phyloP scores from a whole-genome alignment of 768 basidiomycete species.

The Chlorophyllum brunneum region DNA sequence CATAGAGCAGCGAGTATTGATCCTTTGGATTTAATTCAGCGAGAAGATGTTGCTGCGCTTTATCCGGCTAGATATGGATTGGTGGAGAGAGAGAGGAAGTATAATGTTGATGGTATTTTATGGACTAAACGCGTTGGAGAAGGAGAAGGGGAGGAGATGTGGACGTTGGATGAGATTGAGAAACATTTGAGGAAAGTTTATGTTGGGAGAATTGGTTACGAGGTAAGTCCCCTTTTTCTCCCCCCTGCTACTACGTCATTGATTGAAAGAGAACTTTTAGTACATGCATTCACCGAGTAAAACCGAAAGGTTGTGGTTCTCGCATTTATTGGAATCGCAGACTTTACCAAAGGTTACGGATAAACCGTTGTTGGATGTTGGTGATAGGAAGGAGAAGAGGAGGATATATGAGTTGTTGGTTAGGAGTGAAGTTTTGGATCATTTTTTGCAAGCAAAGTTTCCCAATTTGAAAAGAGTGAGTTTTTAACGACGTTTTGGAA shows the following conservation, averaged over 20 bases:
- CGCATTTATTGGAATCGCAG: conserved; percentile 74
- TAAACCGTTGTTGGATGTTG: conserved; percentile 24
- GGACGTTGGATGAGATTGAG: conserved; percentile 70
- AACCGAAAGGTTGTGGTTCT: conserved; percentile 87
- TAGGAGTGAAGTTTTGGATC: conserved; percentile 77
- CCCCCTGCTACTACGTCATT: background rate
- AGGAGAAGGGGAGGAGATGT: conserved; percentile 34
- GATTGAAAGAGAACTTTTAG: conserved; percentile 19
- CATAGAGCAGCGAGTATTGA: conserved; percentile 86
- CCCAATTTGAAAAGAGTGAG: conserved; percentile 77
- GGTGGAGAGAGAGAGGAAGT: conserved; percentile 43
- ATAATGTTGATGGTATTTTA: conserved; percentile 77
- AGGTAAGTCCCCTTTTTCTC: conserved; percentile 33
- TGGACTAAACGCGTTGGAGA: conserved; percentile 57
- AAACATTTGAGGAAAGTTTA: conserved; percentile 70
- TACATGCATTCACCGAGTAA: conserved; percentile 88
- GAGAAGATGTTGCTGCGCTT: conserved; percentile 76
- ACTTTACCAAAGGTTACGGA: conserved; percentile 32
- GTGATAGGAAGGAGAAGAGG: conserved; percentile 35
- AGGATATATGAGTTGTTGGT: conserved; percentile 68
- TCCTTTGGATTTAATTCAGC: conserved; percentile 81
- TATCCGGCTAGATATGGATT: conserved; percentile 78
- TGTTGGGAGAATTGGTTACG: conserved; percentile 83
- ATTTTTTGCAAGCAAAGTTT: conserved; percentile 84
- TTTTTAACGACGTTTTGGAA: background rate